Evolutionary conservation across 306 rosid species (phyloP).

Genomic region (Betula pendula): DNA sequence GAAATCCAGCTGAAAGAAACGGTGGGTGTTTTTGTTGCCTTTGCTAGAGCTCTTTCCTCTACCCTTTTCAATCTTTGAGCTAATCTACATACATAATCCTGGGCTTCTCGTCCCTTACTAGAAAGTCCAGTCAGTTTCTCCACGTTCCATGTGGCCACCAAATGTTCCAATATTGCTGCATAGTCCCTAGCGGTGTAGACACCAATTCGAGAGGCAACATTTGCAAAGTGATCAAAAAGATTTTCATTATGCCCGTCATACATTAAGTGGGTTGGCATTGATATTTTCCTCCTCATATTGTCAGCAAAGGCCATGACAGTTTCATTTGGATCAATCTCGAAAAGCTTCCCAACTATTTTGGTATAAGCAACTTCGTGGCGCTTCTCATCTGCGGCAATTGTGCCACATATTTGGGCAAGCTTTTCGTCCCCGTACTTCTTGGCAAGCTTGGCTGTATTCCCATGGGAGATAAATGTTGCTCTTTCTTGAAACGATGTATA

Average conservation of each 20-base stretch:
- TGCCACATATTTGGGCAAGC: conserved; percentile 86
- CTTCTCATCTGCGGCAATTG: conserved; percentile 84
- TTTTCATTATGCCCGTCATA: conserved; percentile 69
- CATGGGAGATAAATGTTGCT: conserved; percentile 84
- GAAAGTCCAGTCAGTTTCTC: conserved; percentile 61
- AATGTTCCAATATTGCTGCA: conserved; percentile 69
- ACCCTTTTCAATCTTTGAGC: conserved; percentile 68
- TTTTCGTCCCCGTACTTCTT: conserved; percentile 72
- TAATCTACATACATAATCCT: conserved; percentile 66
- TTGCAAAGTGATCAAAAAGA: conserved; percentile 66
- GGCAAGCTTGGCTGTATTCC: conserved; percentile 81
- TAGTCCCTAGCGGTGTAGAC: conserved; percentile 83
- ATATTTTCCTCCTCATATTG: conserved; percentile 83
- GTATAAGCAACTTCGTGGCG: conserved; percentile 89
- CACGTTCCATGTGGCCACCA: conserved; percentile 81
- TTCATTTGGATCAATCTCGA: conserved; percentile 79
- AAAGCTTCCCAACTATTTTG: conserved; percentile 70
- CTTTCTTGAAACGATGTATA: conserved; percentile 92
- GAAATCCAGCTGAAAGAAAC: conserved; percentile 65
- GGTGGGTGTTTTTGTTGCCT: conserved; percentile 45
- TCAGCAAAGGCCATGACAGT: conserved; percentile 64
- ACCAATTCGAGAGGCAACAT: conserved; percentile 74
- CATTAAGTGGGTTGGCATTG: conserved; percentile 90
- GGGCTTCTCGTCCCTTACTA: conserved; percentile 71
- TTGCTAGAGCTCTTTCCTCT: conserved; percentile 72